Percentiles rank a stretch among this genome's conserved stretches.
These are phyloP conservation scores for Silene coronaria DNA, from an alignment of 179 eudicot genomes.

Conservation along the genomic window DNA sequence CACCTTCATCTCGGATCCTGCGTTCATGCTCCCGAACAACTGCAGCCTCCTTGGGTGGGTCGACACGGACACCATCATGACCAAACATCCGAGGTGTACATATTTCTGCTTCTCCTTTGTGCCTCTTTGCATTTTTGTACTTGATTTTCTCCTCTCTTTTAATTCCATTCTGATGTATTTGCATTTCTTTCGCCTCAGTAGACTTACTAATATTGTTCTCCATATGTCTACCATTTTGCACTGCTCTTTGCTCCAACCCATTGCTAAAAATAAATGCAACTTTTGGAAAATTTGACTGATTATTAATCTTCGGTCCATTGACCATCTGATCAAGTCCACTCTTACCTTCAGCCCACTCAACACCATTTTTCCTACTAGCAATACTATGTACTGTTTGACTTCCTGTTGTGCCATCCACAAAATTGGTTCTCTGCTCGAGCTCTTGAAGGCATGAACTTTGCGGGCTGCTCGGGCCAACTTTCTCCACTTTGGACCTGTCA, in stretches of 20 bases:
- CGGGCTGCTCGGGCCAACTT: constrained; percentile 25
- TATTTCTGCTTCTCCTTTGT: constrained; percentile 15
- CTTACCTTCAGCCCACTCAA: constrained; percentile 6
- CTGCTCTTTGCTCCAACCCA: constrained; percentile 18
- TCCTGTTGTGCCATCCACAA: constrained; percentile 29
- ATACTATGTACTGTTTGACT: constrained; percentile 18
- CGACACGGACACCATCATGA: constrained; percentile 17
- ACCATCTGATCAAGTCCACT: constrained; percentile 4
- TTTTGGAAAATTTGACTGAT: constrained; percentile 18
- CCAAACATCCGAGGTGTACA: constrained; percentile 12
- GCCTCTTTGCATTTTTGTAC: constrained; percentile 14
- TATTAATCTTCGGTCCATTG: constrained; percentile 18
- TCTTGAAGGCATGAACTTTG: constrained; percentile 27
- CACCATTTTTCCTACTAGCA: constrained; percentile 1
- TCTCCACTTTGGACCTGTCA: constrained; percentile 23
- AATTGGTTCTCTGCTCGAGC: constrained; percentile 29
- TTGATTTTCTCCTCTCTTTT: constrained; percentile 5
- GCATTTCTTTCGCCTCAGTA: constrained; percentile 8
- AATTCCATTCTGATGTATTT: constrained; percentile 1
- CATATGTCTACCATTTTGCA: constrained; percentile 15
- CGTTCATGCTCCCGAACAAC: constrained; percentile 13
- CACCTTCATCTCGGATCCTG: constrained; percentile 18
- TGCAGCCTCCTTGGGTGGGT: constrained; percentile 17
- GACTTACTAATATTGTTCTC: constrained; percentile 13
- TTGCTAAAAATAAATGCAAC: constrained; percentile 18